These are phyloP conservation scores for Chionographis japonica DNA, from an alignment of 106 monocot genomes.

Conservation along the genomic window DNA sequence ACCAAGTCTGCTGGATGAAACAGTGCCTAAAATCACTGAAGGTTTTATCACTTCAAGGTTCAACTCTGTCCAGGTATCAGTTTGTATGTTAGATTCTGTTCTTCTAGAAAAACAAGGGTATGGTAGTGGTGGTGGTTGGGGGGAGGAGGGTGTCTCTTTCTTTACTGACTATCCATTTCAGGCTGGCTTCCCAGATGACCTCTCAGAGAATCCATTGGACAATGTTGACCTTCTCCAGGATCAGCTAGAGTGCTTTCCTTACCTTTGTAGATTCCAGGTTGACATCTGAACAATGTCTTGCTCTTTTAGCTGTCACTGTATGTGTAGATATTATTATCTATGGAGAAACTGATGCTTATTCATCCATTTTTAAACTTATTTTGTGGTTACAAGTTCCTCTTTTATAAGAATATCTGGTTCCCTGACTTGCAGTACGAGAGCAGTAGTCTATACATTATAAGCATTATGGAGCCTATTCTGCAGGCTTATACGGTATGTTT, in stretches of 20 bases:
- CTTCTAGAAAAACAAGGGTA: no score
- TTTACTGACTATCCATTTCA: slow-evolving; percentile 28
- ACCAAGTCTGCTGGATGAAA: slow-evolving; percentile 88
- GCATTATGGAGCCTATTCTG: slow-evolving; percentile 92
- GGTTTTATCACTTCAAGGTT: slow-evolving; percentile 95
- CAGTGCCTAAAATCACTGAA: slow-evolving; percentile 94
- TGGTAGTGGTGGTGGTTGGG: neutral
- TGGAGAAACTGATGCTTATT: neutral
- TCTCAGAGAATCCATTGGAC: slow-evolving; percentile 89
- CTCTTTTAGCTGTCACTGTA: neutral
- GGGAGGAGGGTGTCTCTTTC: neutral
- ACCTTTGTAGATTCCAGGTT: slow-evolving; percentile 96
- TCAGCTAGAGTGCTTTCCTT: slow-evolving; percentile 91
- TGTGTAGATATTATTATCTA: neutral
- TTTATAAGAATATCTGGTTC: neutral
- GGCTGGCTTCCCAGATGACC: slow-evolving; percentile 80
- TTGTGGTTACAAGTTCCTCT: slow-evolving; percentile 9
- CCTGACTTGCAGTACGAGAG: slow-evolving; percentile 68
- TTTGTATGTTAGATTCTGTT: neutral
- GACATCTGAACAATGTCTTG: neutral
- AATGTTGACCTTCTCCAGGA: slow-evolving; percentile 97
- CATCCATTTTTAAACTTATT: neutral
- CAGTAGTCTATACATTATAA: slow-evolving; percentile 84
- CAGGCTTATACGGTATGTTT: slow-evolving; percentile 78
- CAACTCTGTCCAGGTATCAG: slow-evolving; percentile 83